Conservation (phyloP, 352 stramenopile genomes). For the Globisporangium abappressorium region DNA sequence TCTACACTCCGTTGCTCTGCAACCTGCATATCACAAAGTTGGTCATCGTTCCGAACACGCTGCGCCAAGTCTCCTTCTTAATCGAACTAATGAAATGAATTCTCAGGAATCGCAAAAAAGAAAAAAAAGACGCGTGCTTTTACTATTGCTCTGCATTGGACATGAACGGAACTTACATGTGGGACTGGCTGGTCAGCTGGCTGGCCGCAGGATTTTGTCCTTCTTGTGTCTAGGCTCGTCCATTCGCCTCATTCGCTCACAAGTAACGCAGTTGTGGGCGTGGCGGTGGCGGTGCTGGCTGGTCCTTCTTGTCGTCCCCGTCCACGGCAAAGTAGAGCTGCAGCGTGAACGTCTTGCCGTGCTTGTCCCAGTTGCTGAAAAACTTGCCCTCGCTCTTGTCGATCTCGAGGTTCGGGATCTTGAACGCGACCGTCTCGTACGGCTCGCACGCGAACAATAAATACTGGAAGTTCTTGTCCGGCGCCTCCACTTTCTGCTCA, state of each 20-base stretch:
- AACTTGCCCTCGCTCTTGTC: conserved; percentile 95
- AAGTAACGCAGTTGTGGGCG: conserved; percentile 45
- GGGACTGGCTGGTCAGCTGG: not conserved
- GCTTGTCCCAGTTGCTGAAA: conserved; percentile 97
- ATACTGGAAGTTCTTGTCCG: conserved; percentile 96
- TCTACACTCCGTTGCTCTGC: not conserved
- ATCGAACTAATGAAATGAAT: conserved; percentile 4
- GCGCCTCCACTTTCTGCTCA: conserved; percentile 97
- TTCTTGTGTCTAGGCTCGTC: conserved; percentile 11
- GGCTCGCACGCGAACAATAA: conserved; percentile 98
- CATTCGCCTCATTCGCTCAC: not conserved
- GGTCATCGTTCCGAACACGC: conserved; percentile 10
- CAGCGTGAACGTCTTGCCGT: conserved; percentile 95
- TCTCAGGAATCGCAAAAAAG: conserved; percentile 2
- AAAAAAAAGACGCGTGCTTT: not conserved
- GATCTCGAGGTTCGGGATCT: conserved; percentile 96
- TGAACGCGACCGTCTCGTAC: conserved; percentile 99
- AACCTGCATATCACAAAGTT: conserved; percentile 6
- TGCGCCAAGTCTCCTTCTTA: conserved; percentile 5
- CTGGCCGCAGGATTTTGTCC: conserved; percentile 1
- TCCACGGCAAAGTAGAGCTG: conserved; percentile 64
- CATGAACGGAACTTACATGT: conserved; percentile 6
- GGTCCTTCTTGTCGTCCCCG: conserved; percentile 21
- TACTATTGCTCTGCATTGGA: not conserved
- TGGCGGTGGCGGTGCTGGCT: conserved; percentile 54